These are phyloP conservation scores for Neckera pumila DNA, from an alignment of 225 moss, liverwort and hornwort species.

Conservation along the genomic window DNA sequence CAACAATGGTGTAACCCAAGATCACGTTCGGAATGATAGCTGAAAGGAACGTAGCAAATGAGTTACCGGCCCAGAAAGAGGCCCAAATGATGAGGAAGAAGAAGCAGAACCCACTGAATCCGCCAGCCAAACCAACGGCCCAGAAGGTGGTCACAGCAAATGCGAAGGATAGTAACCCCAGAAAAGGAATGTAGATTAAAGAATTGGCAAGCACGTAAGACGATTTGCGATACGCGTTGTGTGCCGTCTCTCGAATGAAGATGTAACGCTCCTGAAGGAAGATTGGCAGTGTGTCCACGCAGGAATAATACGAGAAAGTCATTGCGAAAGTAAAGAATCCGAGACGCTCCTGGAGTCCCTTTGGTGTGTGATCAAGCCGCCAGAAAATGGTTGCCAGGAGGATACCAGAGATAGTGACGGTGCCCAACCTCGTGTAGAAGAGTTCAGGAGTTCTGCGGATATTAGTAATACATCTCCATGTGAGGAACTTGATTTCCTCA, in stretches of 20 bases:
- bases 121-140: slow-evolving; percentile 87
- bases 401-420: slow-evolving; percentile 73
- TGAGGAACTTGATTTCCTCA: slow-evolving; percentile 62
- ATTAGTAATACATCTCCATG: slow-evolving; percentile 69
- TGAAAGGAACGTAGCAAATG: slow-evolving; percentile 77
- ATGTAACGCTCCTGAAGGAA: slow-evolving; percentile 97
- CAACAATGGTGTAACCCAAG: slow-evolving; percentile 78
- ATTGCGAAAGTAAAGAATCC: slow-evolving; percentile 96
- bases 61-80: slow-evolving; percentile 89
- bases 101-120: slow-evolving; percentile 66
- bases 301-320: slow-evolving; percentile 87
- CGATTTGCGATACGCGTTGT: slow-evolving; percentile 92
- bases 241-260: slow-evolving; percentile 87
- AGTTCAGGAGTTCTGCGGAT: slow-evolving; percentile 67
- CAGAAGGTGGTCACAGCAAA: slow-evolving; percentile 77
- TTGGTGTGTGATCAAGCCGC: slow-evolving; percentile 48
- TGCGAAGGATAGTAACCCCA: slow-evolving; percentile 69
- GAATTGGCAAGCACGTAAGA: slow-evolving; percentile 86
- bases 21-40: slow-evolving; percentile 90
- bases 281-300: slow-evolving; percentile 82
- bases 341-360: slow-evolving; percentile 80
- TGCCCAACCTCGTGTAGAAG: slow-evolving; percentile 77
- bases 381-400: slow-evolving; percentile 76
- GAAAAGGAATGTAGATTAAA: slow-evolving; percentile 76
- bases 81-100: slow-evolving; percentile 93